phyloP scores from a whole-genome alignment of 2,329 filamentous ascomycete genomes.

The Macroventuria anomochaeta region DNA sequence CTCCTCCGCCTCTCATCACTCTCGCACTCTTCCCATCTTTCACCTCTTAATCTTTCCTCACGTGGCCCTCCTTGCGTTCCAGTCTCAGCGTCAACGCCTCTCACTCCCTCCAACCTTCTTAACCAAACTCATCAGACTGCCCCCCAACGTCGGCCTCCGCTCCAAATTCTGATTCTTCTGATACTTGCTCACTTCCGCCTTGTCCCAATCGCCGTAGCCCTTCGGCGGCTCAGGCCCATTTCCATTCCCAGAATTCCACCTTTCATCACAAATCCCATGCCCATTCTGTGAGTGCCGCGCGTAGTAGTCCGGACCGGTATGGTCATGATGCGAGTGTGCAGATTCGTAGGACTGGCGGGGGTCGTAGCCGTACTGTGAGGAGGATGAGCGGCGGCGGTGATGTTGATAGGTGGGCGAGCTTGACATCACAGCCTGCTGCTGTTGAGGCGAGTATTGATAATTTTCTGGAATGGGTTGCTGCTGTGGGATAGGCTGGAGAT shows the following conservation, averaged over 20 bases:
- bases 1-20: no score
- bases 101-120: conserved; percentile 23
- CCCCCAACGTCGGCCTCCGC: conserved; percentile 38
- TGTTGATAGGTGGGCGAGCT: background rate
- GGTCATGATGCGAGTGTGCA: background rate
- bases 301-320: conserved; percentile 5
- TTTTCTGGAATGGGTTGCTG: conserved; percentile 10
- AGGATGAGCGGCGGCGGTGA: conserved; percentile 8
- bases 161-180: conserved; percentile 28
- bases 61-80: background rate
- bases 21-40: background rate
- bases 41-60: no score
- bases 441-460: conserved; percentile 3
- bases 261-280: background rate
- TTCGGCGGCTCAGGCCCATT: background rate
- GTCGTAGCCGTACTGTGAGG: conserved; percentile 6
- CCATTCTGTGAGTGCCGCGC: background rate
- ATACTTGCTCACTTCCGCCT: conserved; percentile 23
- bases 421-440: background rate
- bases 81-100: conserved; percentile 7
- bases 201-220: conserved; percentile 20
- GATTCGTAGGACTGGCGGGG: conserved; percentile 6
- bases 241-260: background rate
- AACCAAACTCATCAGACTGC: conserved; percentile 28
- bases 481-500: conserved; percentile 18